Conservation (phyloP, 768 basidiomycete genomes). For the Tricholoma furcatifolium region DNA sequence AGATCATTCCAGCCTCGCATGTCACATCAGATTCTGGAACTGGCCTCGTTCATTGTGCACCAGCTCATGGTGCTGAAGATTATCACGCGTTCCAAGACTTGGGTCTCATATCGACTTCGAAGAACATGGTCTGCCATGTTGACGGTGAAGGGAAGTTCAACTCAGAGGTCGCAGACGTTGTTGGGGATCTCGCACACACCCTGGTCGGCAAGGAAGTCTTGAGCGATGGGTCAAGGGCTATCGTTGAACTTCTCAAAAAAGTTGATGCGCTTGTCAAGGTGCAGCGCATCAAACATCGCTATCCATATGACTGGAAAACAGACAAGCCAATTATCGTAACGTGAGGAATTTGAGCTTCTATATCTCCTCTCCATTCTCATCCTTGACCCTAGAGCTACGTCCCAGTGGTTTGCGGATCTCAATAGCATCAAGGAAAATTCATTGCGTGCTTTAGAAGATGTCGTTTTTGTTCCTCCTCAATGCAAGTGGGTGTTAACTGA, state of each 20-base stretch:
- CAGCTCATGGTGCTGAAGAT: slow-evolving; percentile 93
- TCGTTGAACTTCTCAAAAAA: slow-evolving; percentile 62
- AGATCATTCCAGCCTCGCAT: slow-evolving; percentile 66
- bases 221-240: slow-evolving; percentile 61
- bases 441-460: slow-evolving; percentile 60
- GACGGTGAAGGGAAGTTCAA: slow-evolving; percentile 75
- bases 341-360: slow-evolving; percentile 39
- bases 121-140: slow-evolving; percentile 76
- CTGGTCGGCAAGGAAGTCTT: slow-evolving; percentile 75
- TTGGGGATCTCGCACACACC: slow-evolving; percentile 46
- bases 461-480: slow-evolving; percentile 71
- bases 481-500: slow-evolving; percentile 44
- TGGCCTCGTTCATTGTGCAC: slow-evolving; percentile 93
- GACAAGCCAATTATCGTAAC: slow-evolving; percentile 88
- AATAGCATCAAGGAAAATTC: slow-evolving; percentile 81
- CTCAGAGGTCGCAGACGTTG: slow-evolving; percentile 50
- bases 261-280: slow-evolving; percentile 61
- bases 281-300: slow-evolving; percentile 78
- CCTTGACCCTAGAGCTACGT: slow-evolving; percentile 64
- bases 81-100: slow-evolving; percentile 71
- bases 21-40: slow-evolving; percentile 90
- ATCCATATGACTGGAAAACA: slow-evolving; percentile 97
- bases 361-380: background rate
- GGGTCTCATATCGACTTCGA: slow-evolving; percentile 42
- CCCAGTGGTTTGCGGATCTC: slow-evolving; percentile 97